A percentile compares a stretch with the other conserved stretches of the same genome.
Conservation (phyloP, 2,329 filamentous ascomycete genomes). For the Helotiales sp. region DNA sequence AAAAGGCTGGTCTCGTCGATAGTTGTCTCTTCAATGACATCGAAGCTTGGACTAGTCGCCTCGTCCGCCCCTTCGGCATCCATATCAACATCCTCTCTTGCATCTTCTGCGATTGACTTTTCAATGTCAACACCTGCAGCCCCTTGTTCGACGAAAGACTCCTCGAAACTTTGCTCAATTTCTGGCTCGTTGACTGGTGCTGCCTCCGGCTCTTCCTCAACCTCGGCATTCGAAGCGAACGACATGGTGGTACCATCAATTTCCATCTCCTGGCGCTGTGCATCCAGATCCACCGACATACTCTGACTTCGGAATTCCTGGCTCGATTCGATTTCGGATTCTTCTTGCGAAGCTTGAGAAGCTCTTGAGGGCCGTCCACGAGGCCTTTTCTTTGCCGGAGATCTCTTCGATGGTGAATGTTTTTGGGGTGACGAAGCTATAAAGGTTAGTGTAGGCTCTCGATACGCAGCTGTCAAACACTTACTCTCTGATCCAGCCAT, state of each 20-base stretch:
- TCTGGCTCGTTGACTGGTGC: not conserved
- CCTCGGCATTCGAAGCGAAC: not conserved
- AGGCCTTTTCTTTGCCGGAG: constrained; percentile 25
- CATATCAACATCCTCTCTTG: not conserved
- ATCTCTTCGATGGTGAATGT: constrained; percentile 14
- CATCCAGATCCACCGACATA: constrained; percentile 27
- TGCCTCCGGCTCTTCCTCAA: not conserved
- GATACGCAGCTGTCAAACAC: not conserved
- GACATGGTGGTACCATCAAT: constrained; percentile 2
- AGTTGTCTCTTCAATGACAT: constrained; percentile 24
- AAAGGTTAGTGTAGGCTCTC: not conserved
- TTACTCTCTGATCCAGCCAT: constrained; percentile 23
- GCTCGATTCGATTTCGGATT: constrained; percentile 5
- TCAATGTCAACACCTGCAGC: not conserved
- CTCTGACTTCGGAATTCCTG: constrained; percentile 14
- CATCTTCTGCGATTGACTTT: constrained; percentile 1
- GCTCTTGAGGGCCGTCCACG: constrained; percentile 18
- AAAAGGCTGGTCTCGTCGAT: constrained; percentile 16
- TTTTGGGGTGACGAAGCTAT: constrained; percentile 16
- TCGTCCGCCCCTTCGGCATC: not conserved
- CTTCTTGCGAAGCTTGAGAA: constrained; percentile 16
- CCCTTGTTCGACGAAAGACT: not conserved
- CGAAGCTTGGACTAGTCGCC: constrained; percentile 6
- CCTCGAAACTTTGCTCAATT: not conserved
- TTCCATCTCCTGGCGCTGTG: constrained; percentile 12